A percentile compares a stretch with the other conserved stretches of the same genome.
These are phyloP conservation scores for Pestalotiopsis sp. DNA, from an alignment of 2,329 filamentous ascomycete genomes.

Conservation along the genomic window DNA sequence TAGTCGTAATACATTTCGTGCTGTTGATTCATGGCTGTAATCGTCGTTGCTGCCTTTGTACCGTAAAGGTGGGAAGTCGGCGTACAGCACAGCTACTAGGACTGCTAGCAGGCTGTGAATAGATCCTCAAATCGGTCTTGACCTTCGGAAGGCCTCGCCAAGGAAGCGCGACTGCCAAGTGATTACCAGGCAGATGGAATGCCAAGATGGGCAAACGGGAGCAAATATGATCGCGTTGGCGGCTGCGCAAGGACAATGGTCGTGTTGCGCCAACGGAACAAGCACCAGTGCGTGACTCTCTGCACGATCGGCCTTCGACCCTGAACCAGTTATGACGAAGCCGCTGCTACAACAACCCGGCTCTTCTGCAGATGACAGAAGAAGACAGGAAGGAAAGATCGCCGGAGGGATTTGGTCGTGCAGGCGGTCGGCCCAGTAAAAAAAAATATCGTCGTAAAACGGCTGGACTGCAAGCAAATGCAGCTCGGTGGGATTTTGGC, in stretches of 20 bases:
- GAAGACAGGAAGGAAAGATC: background rate
- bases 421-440: background rate
- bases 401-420: background rate
- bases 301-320: background rate
- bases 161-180: background rate
- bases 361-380: background rate
- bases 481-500: background rate
- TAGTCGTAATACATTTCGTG: constrained; percentile 78
- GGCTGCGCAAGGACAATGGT: background rate
- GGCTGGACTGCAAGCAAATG: constrained; percentile 5
- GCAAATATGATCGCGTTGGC: background rate
- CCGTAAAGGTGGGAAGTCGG: background rate
- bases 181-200: background rate
- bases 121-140: constrained; percentile 2
- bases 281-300: background rate
- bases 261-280: background rate
- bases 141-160: background rate
- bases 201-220: background rate
- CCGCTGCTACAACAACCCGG: background rate
- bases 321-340: background rate
- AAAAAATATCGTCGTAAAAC: background rate
- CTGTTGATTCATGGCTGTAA: constrained; percentile 48
- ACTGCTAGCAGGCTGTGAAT: constrained; percentile 10
- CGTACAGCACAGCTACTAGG: constrained; percentile 6
- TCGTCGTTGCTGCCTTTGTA: background rate